Conservation (phyloP, 495 filamentous ascomycete species). For the Neurospora sp. region DNA sequence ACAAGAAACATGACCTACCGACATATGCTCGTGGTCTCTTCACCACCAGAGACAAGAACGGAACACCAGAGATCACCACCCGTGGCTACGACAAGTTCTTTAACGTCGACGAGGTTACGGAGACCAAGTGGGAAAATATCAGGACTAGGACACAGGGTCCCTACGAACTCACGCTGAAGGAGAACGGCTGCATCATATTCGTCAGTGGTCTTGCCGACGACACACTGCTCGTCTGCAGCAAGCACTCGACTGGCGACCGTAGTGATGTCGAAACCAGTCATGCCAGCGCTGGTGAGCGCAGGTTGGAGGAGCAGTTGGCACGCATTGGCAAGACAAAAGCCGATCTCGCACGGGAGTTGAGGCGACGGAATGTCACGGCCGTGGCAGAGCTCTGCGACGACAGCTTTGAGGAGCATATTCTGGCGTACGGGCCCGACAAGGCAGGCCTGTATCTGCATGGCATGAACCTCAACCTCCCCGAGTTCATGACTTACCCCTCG, state of each 20-base stretch:
- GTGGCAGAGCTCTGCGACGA: conserved; percentile 97
- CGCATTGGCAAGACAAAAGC: conserved; percentile 62
- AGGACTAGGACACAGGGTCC: conserved; percentile 68
- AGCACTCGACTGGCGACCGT: conserved; percentile 83
- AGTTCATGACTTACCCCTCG: conserved; percentile 76
- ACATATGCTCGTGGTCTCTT: conserved; percentile 91
- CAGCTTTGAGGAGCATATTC: conserved; percentile 89
- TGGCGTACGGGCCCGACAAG: conserved; percentile 74
- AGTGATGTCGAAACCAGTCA: conserved; percentile 63
- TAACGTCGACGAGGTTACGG: conserved; percentile 69
- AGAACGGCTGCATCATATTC: conserved; percentile 99
- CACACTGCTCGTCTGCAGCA: conserved; percentile 87
- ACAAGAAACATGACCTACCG: conserved; percentile 74
- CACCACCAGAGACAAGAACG: conserved; percentile 54
- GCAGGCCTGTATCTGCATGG: conserved; percentile 92
- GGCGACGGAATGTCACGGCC: conserved; percentile 76
- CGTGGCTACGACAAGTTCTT: conserved; percentile 99
- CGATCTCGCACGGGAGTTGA: conserved; percentile 66
- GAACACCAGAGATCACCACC: conserved; percentile 63
- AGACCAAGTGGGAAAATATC: conserved; percentile 77
- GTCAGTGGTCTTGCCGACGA: conserved; percentile 83
- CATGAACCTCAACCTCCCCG: conserved; percentile 85
- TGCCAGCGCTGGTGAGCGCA: conserved; percentile 72
- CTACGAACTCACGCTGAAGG: conserved; percentile 92
- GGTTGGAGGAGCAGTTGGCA: conserved; percentile 71